Base-by-base conservation (phyloP, 2,329 filamentous ascomycete genomes). In the Phialemoniopsis sp. region DNA sequence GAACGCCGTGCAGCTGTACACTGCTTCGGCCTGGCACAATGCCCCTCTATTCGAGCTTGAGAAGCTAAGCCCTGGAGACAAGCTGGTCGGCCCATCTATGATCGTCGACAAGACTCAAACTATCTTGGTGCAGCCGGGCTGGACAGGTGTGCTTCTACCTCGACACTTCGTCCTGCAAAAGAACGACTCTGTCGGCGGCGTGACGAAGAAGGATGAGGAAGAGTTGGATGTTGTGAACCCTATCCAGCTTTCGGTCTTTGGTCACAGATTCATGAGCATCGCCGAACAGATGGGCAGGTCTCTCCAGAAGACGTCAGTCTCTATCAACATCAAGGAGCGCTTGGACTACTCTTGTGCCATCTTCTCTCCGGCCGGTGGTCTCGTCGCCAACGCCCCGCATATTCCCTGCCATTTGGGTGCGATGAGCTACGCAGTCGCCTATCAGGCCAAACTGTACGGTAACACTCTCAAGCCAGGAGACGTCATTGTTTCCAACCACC, bases 241-340 rank as follows among this genome's bases (percentile, higher is more conserved):
- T 0, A 82, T 86, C 46, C 70, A 83, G 58, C 66, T 87, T 1
- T 80, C 74, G 46, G 80, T 86, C 38, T 86, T 87, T 51, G 79
- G 78, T 1, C 80, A 86, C 56, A 72, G 82, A 6, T 87, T 87
- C 59, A 86, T 86, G 82, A 78, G 80, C 3, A 84, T 86, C 48
- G 82, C 82, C 2, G 82, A 87, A 55, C 81, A 86, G 51, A 86
- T 86, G 82, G 82, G 82, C 2, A 67, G 80, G 39, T 78, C 80
- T 16, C 57, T 86, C 29, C 82, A 86, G 51, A 86, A 86, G 61
- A 85, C 80, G 1, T 80, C 77, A 52, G 78, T 86, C 31, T 80
- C 74, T 45, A 83, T 79, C 1, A 86, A 86, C 47, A 80, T 87
- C 54, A 80, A 87, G 48, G 83, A 87, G 52, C 73, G 82, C 19